Percentiles rank a stretch among this genome's conserved stretches.
Evolutionary conservation across 768 basidiomycete genomes (phyloP).

Genomic region (Tephrocybe sp.): DNA sequence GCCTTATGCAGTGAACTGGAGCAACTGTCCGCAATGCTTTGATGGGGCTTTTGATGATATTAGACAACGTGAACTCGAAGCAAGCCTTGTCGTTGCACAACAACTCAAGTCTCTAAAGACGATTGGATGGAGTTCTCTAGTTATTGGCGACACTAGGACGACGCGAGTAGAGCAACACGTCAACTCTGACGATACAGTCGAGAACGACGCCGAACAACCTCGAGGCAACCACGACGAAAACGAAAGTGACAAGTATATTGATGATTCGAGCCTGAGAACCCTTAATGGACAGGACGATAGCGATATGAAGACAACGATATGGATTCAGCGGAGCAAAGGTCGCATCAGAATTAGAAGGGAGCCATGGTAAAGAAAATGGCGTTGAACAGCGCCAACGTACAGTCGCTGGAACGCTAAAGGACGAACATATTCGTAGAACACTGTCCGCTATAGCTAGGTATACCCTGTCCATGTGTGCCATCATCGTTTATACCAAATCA

Average conservation of each 20-base stretch:
- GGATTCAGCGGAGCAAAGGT: conserved; percentile 38
- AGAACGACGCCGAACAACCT: conserved; percentile 14
- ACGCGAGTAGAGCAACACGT: conserved; percentile 4
- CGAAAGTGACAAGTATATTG: conserved; percentile 6
- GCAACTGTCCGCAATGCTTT: conserved; percentile 36
- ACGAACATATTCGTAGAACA: too few species aligned
- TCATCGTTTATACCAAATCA: neutral
- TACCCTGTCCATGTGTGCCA: too few species aligned
- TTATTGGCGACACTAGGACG: conserved; percentile 19
- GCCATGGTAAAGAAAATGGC: conserved; percentile 30
- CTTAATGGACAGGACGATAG: conserved; percentile 4
- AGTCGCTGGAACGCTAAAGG: too few species aligned
- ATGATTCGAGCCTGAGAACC: neutral
- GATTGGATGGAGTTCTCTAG: conserved; percentile 55
- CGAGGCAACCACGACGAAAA: conserved; percentile 16
- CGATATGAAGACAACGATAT: conserved; percentile 33
- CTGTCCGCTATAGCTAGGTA: too few species aligned
- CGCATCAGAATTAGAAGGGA: conserved; percentile 41
- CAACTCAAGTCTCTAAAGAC: conserved; percentile 41
- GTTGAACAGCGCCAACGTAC: too few species aligned
- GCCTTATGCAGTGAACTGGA: conserved; percentile 24
- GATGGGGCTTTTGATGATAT: conserved; percentile 26
- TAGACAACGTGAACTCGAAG: conserved; percentile 44
- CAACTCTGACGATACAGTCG: conserved; percentile 14
- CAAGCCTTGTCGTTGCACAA: conserved; percentile 42